phyloP scores from a whole-genome alignment of 768 basidiomycete genomes.

The Russula virescens region DNA sequence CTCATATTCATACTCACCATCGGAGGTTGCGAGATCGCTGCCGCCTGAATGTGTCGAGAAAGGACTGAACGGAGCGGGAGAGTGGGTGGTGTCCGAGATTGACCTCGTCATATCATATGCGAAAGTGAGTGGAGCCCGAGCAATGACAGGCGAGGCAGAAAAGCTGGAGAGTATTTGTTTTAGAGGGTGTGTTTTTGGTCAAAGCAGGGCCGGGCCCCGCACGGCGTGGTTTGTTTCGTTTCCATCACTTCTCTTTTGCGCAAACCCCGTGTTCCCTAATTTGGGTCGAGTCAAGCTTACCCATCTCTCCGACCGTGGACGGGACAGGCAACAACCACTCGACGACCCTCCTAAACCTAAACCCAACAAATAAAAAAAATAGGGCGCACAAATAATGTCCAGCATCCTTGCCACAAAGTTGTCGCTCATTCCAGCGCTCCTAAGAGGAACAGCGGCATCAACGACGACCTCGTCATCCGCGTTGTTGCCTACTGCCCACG shows the following conservation, averaged over 20 bases:
- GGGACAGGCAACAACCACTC: too few relatives aligned
- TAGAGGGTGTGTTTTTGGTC: neutral
- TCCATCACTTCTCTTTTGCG: too few relatives aligned
- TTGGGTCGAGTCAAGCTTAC: too few relatives aligned
- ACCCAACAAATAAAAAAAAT: neutral
- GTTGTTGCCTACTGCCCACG: too few relatives aligned
- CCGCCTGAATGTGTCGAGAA: conserved; percentile 31
- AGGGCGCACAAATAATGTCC: neutral
- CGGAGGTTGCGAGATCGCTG: conserved; percentile 35
- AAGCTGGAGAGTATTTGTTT: neutral
- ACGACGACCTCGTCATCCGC: neutral
- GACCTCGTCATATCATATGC: conserved; percentile 28
- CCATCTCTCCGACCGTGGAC: too few relatives aligned
- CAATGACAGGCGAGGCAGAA: conserved; percentile 4
- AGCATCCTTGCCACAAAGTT: neutral
- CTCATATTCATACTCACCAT: conserved; percentile 33
- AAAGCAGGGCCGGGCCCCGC: too few relatives aligned
- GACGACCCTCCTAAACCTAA: too few relatives aligned
- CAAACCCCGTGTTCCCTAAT: too few relatives aligned
- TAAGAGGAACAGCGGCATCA: neutral
- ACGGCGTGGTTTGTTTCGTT: too few relatives aligned
- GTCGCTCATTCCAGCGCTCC: neutral
- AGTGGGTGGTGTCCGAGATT: conserved; percentile 34
- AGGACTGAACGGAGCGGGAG: conserved; percentile 36
- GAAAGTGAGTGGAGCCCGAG: too few relatives aligned